These are phyloP conservation scores for Phaeosphaeria sp. DNA, from an alignment of 2,329 filamentous ascomycete genomes.

Conservation along the genomic window DNA sequence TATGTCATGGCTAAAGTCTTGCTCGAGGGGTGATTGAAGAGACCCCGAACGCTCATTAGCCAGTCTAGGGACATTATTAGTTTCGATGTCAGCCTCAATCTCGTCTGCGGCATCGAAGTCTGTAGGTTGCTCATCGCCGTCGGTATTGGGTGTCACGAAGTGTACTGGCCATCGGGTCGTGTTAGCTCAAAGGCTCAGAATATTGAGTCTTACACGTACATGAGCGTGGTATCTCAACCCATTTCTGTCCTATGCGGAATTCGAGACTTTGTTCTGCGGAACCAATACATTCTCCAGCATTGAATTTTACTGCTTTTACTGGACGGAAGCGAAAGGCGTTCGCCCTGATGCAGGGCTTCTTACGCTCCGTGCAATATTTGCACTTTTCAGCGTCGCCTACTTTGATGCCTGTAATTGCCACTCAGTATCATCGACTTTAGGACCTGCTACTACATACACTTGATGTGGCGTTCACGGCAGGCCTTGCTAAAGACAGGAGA, in stretches of 20 bases:
- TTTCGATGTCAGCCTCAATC: conserved; percentile 9
- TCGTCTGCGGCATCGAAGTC: conserved; percentile 14
- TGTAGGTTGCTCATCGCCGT: conserved; percentile 26
- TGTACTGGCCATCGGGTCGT: conserved; percentile 23
- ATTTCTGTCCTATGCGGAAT: conserved; percentile 32
- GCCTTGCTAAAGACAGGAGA: conserved; percentile 25
- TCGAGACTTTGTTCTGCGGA: conserved; percentile 38
- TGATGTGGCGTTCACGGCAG: conserved; percentile 41
- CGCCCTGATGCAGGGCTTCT: conserved; percentile 33
- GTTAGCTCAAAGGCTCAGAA: not conserved
- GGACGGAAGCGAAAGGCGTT: conserved; percentile 40
- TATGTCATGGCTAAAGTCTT: not conserved
- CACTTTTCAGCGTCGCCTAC: conserved; percentile 35
- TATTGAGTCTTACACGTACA: conserved; percentile 20
- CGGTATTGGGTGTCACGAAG: conserved; percentile 36
- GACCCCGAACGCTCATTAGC: not conserved
- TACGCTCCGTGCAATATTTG: conserved; percentile 39
- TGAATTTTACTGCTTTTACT: conserved; percentile 40
- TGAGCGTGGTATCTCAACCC: conserved; percentile 34
- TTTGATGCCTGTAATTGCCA: conserved; percentile 29
- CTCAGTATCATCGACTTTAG: conserved; percentile 11
- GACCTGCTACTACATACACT: conserved; percentile 24
- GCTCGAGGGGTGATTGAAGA: not conserved
- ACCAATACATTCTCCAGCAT: conserved; percentile 39
- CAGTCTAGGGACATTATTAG: conserved; percentile 1